Base-by-base conservation (phyloP, 768 basidiomycete genomes). In the Kwoniella sp. region DNA sequence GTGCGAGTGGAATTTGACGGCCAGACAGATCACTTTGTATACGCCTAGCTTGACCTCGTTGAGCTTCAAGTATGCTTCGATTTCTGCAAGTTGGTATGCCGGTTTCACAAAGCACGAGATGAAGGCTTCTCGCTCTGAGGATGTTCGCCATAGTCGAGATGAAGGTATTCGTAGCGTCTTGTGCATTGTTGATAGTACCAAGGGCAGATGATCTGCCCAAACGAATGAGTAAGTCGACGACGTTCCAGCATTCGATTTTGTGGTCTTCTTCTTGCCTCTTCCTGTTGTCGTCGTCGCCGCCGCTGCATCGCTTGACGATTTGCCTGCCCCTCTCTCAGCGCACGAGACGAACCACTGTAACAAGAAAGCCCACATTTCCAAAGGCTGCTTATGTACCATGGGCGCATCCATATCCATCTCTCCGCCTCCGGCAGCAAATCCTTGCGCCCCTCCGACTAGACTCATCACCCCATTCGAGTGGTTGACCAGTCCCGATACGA, bases 351-450 rank as follows among this genome's bases (percentile, higher is more conserved):
- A 94, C 93, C 93, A 97, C 66, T 88, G 85, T n/a, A 96, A 81
- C 26, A 97, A 83, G 78, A 98, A 97, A 7, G 89, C 90, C 79
- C 92, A 97, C 84, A 90, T 88, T 79, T 98, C 96, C 65, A 99
- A 84, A 0, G 92, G 87, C 2, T 77, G 69, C 78, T 89, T 90
- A 79, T 93, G 92, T 20, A 73, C 55, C 69, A 75, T 66, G 17
- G 76, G 72, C 1, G 72, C 71, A 55, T 80, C 79, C 59, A 73
- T 68, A 52, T 78, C 77, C 15, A 67, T 73, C 34, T 54, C 37
- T 47, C 61, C 61, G 34, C 28, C 34, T 13, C 54, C 54, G 30
- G 55, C 31, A 25, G n/a, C 29, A n/a, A 71, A 72, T 9, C 71
- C 69, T 57, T 66, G 65, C 41, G 11, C 41, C n/a, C 52, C 52